Evolutionary conservation across 352 stramenopile genomes (phyloP), one percentile per base, ranked within the genome.

Genomic region (Phytopythium litorale): DNA sequence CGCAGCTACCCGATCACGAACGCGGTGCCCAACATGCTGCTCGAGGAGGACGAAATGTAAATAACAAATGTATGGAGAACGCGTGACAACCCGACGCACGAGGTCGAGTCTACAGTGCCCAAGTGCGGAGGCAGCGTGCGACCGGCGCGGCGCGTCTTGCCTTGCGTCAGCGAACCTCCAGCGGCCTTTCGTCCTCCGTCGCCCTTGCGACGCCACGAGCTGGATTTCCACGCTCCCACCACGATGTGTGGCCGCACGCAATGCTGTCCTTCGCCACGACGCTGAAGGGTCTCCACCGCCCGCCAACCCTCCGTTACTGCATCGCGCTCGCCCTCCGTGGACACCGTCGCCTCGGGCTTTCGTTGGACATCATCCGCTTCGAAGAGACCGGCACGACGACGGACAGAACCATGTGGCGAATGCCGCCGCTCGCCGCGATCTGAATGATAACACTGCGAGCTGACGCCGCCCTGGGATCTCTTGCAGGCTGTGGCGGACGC

Each of bases 21-120:
- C 57, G 85, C 83, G 21, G 81, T 94, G 64, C 85, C 85, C 58
- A 94, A 94, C 68, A 91, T 94, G 84, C 72, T 92, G 53, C 71
- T 94, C 11, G 82, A 94, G 65, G 85, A 94, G 64, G 85, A 94
- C 65, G 85, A 94, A 75, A 76, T 94, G 60, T 94, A 81, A 73
- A 55, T 59, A 49, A 49, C 30, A 35, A 48, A 59, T 57, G 54
- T 37, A 59, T 49, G 35, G 38, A 11, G 38, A 37, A 54, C 12
- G 33, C 18, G 48, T 21, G 28, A n/a, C 8, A n/a, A 52, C 4
- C 23, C 18, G 45, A 19, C 15, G 19, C 19, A 25, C 7, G 8
- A 25, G 42, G 21, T 4, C 3, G 12, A 13, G 18, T 8, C 7
- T 18, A 0, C 4, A 12, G 15, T 5, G 15, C n/a, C 15, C 38